Base-by-base conservation (phyloP, 352 stramenopile genomes). In the Globisporangium viniferum region DNA sequence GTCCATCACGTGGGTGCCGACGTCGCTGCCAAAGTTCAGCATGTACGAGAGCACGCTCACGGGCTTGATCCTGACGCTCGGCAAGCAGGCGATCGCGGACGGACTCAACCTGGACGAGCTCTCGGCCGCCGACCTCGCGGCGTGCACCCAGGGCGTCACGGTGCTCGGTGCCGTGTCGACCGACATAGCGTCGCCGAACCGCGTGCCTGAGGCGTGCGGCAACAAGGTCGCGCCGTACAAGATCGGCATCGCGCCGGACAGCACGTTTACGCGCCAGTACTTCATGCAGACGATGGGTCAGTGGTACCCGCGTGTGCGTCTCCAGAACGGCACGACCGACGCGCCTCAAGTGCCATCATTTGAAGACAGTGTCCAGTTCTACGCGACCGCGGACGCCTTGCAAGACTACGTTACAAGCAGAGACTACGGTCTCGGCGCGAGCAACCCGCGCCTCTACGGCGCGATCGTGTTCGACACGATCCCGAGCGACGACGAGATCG, bases 191-290 rank as follows among this genome's bases (percentile, higher is more conserved):
- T 86, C 78, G 10, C 61, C 69, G 2, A 82, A 75, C 64, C 56
- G 59, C 8, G 36, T 88, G 1, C 80, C 80, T 0, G 62, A 20
- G 0, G 74, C 65, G 33, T 90, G 83, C 29, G 69, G 48, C 0
- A 60, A 68, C 48, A 81, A 82, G 18, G 76, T 90, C 8, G 73
- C 79, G 56, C 83, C 83, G 0, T 87, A 78, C 66, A 90, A 91
- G 65, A 75, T 89, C 63, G 82, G 46, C 2, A 87, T 91, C 56
- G 74, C 54, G 0, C 80, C 82, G 3, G 74, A 89, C 59, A 80
- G 73, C 27, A 66, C 72, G 6, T 91, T 89, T 63, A 89, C 82
- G 39, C 71, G 78, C 46, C 63, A 78, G 22, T 91, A 91, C 69
- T 91, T 91, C 64, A 54, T 74, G 36, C 55, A 75, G 46, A 74